phyloP scores from a whole-genome alignment of 2,329 filamentous ascomycete genomes.

The Hortaea werneckii region DNA sequence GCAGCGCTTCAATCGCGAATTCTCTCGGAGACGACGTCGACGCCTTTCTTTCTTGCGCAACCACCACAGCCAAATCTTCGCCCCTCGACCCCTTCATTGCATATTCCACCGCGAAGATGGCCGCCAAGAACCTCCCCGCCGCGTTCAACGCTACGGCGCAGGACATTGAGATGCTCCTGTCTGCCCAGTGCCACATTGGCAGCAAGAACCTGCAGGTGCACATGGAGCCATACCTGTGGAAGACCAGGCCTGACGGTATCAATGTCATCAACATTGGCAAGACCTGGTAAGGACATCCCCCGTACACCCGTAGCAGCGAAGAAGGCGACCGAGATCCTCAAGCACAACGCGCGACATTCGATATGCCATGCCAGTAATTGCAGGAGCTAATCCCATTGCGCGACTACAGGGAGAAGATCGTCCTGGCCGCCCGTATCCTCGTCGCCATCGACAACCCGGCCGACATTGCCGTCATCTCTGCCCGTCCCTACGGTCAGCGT shows the following conservation, averaged over 20 bases:
- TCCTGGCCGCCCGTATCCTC: conserved; percentile 97
- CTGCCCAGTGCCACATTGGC: conserved; percentile 91
- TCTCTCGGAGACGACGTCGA: conserved; percentile 1
- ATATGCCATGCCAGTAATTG: no score
- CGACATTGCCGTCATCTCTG: conserved; percentile 98
- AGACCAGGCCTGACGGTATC: conserved; percentile 96
- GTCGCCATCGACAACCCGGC: conserved; percentile 98
- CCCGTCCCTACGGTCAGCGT: conserved; percentile 98
- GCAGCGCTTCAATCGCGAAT: conserved; percentile 16
- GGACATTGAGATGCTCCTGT: conserved; percentile 99
- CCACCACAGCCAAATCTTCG: neutral
- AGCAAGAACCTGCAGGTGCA: conserved; percentile 99
- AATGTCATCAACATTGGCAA: conserved; percentile 99
- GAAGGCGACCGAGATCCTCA: no score
- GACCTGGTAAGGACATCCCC: conserved; percentile 74
- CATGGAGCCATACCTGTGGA: conserved; percentile 99
- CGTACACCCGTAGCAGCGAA: no score
- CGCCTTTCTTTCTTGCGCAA: conserved; percentile 5
- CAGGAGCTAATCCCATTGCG: no score
- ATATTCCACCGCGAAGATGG: conserved; percentile 60
- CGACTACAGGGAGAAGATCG: conserved; percentile 85
- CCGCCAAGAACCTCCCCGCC: conserved; percentile 84
- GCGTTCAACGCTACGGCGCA: conserved; percentile 94
- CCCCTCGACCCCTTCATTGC: neutral
- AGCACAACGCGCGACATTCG: no score